Base-by-base conservation (phyloP, 345 rosid species). In the Barbarea vulgaris region DNA sequence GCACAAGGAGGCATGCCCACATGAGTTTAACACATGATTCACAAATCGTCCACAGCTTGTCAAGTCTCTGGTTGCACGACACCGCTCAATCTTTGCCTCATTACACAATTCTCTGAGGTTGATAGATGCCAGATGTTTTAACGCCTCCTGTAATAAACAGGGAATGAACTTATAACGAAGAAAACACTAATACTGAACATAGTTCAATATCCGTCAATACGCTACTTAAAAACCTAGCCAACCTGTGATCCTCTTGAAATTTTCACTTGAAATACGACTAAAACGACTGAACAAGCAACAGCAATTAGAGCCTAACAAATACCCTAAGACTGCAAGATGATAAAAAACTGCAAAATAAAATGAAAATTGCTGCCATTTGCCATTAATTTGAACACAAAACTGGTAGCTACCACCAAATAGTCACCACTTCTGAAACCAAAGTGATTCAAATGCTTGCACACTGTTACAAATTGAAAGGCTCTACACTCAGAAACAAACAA, bases 31-130 rank as follows among this genome's bases (percentile, higher is more conserved):
- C 17, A 83, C 88, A 81, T 84, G 69, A 59, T 84, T 85, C 17
- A 93, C 99, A 71, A 77, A 84, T 42, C 91, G 85, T 28, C 91
- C 98, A 44, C 99, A 93, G 73, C 97, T 88, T 61, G 94, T 78
- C 83, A 93, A 82, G 83, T 96, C 96, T 74, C 99, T 91, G 67
- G 95, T 82, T n/a, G 98, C 99, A 36, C 99, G 83, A 55, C 99
- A 96, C 1, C 69, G 81, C 84, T 96, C 99, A 52, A 85, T 79
- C 79, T 93, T 96, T 0, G 94, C 99, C 81, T 96, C 98, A 33
- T 85, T 85, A 70, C 91, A 81, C 74, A 95, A 74, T 58, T 93
- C 96, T 44, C 82, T 82, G 71, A 89, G 88, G 70, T 91, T 93
- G 17, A 87, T 75, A 54, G 85, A 87, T 31, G 98, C 96, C 74